Conservation (phyloP, 805 yeast genomes). For the Candida insectalens region DNA sequence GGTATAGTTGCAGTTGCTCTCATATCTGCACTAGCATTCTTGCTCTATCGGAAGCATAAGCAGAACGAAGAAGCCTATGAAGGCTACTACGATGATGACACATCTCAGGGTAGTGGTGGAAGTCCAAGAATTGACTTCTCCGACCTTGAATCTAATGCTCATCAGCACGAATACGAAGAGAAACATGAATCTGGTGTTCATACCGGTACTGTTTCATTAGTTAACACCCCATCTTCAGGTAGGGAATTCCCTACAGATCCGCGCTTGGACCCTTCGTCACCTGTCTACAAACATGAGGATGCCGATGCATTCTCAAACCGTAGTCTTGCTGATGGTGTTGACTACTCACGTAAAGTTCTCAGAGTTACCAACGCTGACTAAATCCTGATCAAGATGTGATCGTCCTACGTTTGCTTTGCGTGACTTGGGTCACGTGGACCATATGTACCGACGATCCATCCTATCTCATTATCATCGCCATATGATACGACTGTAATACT, state of each 20-base stretch:
- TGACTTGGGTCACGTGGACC: not conserved
- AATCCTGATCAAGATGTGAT: too few species aligned
- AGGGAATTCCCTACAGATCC: constrained; percentile 2
- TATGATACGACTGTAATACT: not conserved
- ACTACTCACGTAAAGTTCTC: constrained; percentile 46
- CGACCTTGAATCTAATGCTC: constrained; percentile 12
- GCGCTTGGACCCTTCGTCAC: constrained; percentile 41
- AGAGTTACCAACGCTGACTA: constrained; percentile 43
- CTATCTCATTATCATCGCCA: too few species aligned
- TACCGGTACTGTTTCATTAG: constrained; percentile 1
- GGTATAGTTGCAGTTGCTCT: constrained; percentile 49
- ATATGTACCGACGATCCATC: too few species aligned
- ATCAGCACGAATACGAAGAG: constrained; percentile 6
- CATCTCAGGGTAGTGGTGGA: constrained; percentile 1
- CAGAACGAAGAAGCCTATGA: not conserved
- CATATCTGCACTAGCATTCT: constrained; percentile 32
- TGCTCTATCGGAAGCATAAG: constrained; percentile 14
- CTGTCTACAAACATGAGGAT: constrained; percentile 39
- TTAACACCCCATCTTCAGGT: not conserved
- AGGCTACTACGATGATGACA: not conserved
- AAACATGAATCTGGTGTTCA: constrained; percentile 5
- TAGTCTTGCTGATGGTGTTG: constrained; percentile 45
- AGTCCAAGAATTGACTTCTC: constrained; percentile 14
- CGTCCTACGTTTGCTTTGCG: not conserved
- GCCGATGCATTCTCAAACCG: constrained; percentile 27